A percentile compares a stretch with the other conserved stretches of the same genome.
phyloP scores from a whole-genome alignment of 371 early-diverging fungal species.

The Syncephalastrum racemosum region DNA sequence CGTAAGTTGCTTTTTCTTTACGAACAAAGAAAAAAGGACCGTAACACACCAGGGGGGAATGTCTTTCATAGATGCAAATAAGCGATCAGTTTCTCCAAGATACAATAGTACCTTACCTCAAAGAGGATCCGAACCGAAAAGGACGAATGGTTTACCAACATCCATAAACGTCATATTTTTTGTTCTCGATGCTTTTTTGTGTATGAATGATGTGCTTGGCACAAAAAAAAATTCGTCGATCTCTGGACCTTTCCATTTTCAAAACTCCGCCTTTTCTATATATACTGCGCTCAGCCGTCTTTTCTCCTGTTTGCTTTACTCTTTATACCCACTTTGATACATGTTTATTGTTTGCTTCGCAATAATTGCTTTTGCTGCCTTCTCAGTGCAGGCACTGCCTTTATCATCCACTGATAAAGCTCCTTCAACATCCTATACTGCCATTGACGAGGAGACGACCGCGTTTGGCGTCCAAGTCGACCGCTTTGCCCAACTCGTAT shows the following conservation, averaged over 20 bases:
- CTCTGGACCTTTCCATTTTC: neutral
- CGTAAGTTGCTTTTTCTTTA: constrained; percentile 46
- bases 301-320: neutral
- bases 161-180: too few species aligned
- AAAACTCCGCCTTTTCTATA: neutral
- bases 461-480: constrained; percentile 25
- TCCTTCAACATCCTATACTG: constrained; percentile 2
- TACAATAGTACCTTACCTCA: too few species aligned
- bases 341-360: neutral
- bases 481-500: constrained; percentile 37
- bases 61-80: constrained; percentile 54
- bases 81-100: constrained; percentile 46
- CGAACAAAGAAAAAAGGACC: neutral
- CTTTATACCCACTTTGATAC: neutral
- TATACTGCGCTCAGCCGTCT: neutral
- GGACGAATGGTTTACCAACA: too few species aligned
- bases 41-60: neutral
- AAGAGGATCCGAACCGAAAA: constrained; percentile 17
- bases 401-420: neutral
- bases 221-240: too few species aligned
- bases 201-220: too few species aligned
- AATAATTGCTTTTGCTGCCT: neutral
- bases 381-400: constrained; percentile 10
- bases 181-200: too few species aligned
- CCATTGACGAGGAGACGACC: neutral